Percentiles rank a stretch among this genome's conserved stretches.
Evolutionary conservation across 805 yeast species (phyloP).

Genomic region (Helenozyma rhizophorensis): DNA sequence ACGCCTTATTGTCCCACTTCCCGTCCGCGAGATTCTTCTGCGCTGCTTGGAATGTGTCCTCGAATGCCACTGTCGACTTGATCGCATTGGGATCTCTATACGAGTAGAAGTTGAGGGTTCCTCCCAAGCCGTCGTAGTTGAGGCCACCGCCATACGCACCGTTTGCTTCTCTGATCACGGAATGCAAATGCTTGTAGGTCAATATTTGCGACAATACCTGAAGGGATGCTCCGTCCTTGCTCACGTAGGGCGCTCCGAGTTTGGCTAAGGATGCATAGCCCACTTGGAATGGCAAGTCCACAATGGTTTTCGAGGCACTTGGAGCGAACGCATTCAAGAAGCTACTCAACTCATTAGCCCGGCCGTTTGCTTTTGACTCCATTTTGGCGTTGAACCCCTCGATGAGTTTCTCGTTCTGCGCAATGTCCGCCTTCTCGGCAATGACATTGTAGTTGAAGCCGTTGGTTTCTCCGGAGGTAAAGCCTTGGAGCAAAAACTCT

Average conservation of each 20-base stretch:
- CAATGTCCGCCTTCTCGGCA: constrained; percentile 45
- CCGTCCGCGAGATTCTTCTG: constrained; percentile 32
- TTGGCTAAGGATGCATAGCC: constrained; percentile 71
- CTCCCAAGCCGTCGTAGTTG: constrained; percentile 73
- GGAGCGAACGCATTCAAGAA: constrained; percentile 15
- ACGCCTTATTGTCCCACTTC: constrained; percentile 56
- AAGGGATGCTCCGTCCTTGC: constrained; percentile 77
- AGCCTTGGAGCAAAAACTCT: constrained; percentile 36
- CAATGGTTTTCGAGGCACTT: constrained; percentile 35
- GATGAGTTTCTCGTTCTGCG: constrained; percentile 32
- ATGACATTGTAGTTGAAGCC: constrained; percentile 53
- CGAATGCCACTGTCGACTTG: constrained; percentile 60
- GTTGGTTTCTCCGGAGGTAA: constrained; percentile 4
- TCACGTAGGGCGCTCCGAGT: constrained; percentile 61
- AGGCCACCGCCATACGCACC: constrained; percentile 99
- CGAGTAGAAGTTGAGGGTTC: constrained; percentile 76
- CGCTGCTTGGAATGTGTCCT: constrained; percentile 37
- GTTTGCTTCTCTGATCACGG: constrained; percentile 89
- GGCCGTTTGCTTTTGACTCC: constrained; percentile 13
- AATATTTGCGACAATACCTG: constrained; percentile 77
- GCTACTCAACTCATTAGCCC: constrained; percentile 13
- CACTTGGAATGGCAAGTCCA: constrained; percentile 83
- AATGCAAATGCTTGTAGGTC: constrained; percentile 79
- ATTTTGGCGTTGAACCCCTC: constrained; percentile 23
- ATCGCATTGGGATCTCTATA: constrained; percentile 91